These are phyloP conservation scores for Candida tunisiensis DNA, from an alignment of 1,139 yeast genomes.

Conservation along the genomic window DNA sequence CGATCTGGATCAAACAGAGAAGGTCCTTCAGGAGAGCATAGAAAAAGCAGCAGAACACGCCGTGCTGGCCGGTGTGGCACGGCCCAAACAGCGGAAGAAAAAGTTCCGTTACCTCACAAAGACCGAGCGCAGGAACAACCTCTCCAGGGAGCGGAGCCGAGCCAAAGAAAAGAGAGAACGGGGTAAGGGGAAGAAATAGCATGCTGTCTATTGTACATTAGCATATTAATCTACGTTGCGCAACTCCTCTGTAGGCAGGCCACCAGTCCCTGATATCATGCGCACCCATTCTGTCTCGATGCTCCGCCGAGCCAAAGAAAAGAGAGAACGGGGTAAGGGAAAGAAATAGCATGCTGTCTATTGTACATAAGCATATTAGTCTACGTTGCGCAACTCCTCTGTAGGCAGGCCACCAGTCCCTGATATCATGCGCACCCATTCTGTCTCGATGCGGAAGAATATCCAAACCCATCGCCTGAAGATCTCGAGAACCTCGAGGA, in stretches of 20 bases:
- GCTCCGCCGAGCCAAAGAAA: no score
- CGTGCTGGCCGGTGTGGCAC: constrained; percentile 8
- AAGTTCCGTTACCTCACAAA: constrained; percentile 49
- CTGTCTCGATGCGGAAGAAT: constrained; percentile 64
- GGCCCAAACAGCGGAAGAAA: constrained; percentile 28
- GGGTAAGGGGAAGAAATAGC: no score
- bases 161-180: no score
- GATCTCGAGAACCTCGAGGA: constrained; percentile 54
- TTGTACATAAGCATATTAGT: no score
- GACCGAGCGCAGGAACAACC: neutral
- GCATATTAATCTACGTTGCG: no score
- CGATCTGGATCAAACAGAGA: constrained; percentile 14
- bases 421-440: constrained; percentile 22
- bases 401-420: neutral
- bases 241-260: no score
- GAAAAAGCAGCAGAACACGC: constrained; percentile 18
- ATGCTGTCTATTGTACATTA: no score
- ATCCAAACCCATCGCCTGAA: constrained; percentile 82
- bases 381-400: no score
- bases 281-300: constrained; percentile 51
- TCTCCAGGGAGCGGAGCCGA: neutral
- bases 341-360: no score
- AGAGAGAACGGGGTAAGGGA: no score
- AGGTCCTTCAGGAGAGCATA: constrained; percentile 19
- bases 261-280: constrained; percentile 1